Evolutionary conservation across 345 rosid species (phyloP).

Genomic region (Sonneratia alba): DNA sequence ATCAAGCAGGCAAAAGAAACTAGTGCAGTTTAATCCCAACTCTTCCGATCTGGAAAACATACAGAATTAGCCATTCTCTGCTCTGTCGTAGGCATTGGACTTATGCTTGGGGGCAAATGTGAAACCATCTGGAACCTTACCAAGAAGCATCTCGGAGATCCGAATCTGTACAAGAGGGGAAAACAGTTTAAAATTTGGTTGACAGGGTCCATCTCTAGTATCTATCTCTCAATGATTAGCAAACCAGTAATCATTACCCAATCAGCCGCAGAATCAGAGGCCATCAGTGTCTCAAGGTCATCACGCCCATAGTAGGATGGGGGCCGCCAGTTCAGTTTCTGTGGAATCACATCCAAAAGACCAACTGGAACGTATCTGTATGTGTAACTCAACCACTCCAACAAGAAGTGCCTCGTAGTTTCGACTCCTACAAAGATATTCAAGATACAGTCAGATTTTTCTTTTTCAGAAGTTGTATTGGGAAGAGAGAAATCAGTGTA

Average conservation of each 20-base stretch:
- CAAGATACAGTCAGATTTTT: neutral
- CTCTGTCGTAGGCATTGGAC: slow-evolving; percentile 78
- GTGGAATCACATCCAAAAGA: slow-evolving; percentile 76
- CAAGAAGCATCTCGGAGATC: slow-evolving; percentile 86
- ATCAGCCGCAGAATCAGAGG: slow-evolving; percentile 91
- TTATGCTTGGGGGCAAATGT: slow-evolving; percentile 93
- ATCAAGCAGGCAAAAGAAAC: neutral
- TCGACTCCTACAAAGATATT: slow-evolving; percentile 49
- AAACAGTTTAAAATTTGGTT: neutral
- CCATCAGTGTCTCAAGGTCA: slow-evolving; percentile 94
- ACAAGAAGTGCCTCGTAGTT: slow-evolving; percentile 81
- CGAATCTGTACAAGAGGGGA: slow-evolving; percentile 39
- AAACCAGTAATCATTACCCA: slow-evolving; percentile 49
- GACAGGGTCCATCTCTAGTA: neutral
- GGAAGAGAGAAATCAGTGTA: neutral
- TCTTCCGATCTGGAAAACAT: neutral
- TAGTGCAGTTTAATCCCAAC: neutral
- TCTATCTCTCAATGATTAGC: too few relatives aligned
- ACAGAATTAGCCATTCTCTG: slow-evolving; percentile 66
- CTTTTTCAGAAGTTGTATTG: neutral
- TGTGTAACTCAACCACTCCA: slow-evolving; percentile 92
- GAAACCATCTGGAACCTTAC: slow-evolving; percentile 83
- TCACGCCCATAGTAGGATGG: slow-evolving; percentile 87
- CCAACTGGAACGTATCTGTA: slow-evolving; percentile 81
- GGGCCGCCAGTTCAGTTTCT: slow-evolving; percentile 78